phyloP scores from a whole-genome alignment of 257 asterid genomes.

The Capsicum pubescens region DNA sequence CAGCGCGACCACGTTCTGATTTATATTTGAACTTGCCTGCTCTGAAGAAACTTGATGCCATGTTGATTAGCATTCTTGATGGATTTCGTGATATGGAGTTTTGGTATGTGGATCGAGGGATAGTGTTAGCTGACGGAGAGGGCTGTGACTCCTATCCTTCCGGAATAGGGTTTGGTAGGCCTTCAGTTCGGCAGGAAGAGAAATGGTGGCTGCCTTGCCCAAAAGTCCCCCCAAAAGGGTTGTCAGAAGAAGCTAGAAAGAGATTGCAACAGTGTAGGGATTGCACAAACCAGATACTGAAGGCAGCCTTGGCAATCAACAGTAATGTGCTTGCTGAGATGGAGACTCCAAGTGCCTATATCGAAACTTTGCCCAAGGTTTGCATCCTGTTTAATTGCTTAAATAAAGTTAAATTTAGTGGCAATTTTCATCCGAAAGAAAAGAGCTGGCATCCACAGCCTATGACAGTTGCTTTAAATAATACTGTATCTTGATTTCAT shows the following conservation, averaged over 20 bases:
- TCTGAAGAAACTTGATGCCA: slow-evolving; percentile 93
- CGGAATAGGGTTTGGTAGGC: slow-evolving; percentile 62
- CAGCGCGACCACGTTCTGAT: slow-evolving; percentile 77
- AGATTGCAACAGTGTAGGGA: slow-evolving; percentile 93
- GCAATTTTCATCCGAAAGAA: not conserved
- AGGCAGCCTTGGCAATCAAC: slow-evolving; percentile 96
- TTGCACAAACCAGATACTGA: slow-evolving; percentile 91
- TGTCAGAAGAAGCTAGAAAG: slow-evolving; percentile 82
- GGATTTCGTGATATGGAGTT: slow-evolving; percentile 83
- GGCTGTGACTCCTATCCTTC: slow-evolving; percentile 53
- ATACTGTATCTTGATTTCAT: not conserved
- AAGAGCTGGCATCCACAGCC: not conserved
- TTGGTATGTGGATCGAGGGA: slow-evolving; percentile 91
- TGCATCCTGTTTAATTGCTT: slow-evolving; percentile 17
- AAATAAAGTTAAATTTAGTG: not conserved
- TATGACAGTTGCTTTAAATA: not conserved
- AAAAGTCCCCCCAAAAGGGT: slow-evolving; percentile 85
- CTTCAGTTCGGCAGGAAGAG: slow-evolving; percentile 94
- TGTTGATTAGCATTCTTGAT: slow-evolving; percentile 86
- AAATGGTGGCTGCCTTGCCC: slow-evolving; percentile 99
- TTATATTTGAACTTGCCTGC: slow-evolving; percentile 90
- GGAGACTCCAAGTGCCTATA: slow-evolving; percentile 88
- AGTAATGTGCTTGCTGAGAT: slow-evolving; percentile 86
- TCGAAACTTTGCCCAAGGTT: slow-evolving; percentile 94
- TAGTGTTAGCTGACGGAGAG: slow-evolving; percentile 54